Conservation (phyloP, 768 basidiomycete species). For the Mycena albidolilacea region DNA sequence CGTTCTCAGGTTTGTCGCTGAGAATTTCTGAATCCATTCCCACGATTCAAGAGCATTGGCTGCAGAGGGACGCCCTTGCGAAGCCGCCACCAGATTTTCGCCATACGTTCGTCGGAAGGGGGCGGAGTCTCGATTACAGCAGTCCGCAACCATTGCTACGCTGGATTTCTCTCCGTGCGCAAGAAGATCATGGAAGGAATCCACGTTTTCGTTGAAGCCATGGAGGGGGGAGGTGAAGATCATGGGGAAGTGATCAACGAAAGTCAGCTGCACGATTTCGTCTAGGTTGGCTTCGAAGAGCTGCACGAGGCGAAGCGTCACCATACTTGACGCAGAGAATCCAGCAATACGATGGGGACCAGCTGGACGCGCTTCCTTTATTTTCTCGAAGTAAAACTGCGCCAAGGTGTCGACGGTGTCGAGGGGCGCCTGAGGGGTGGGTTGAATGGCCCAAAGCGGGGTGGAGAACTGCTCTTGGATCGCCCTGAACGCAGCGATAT, state of each 20-base stretch:
- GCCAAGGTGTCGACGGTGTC: slow-evolving; percentile 31
- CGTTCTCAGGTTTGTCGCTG: slow-evolving; percentile 20
- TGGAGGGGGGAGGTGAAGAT: slow-evolving; percentile 2
- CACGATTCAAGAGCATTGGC: slow-evolving; percentile 27
- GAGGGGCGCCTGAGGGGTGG: slow-evolving; percentile 39
- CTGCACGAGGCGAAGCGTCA: not conserved
- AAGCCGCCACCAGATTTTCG: slow-evolving; percentile 27
- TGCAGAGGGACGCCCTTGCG: slow-evolving; percentile 26
- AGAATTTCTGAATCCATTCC: slow-evolving; percentile 30
- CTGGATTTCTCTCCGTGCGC: slow-evolving; percentile 20
- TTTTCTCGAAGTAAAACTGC: slow-evolving; percentile 41
- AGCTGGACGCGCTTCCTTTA: not conserved
- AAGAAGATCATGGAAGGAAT: slow-evolving; percentile 16
- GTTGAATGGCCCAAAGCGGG: slow-evolving; percentile 33
- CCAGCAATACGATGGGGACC: no score
- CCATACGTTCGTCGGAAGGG: slow-evolving; percentile 25
- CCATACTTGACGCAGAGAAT: no score
- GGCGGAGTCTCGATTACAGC: slow-evolving; percentile 29
- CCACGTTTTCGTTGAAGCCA: slow-evolving; percentile 18
- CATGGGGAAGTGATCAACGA: slow-evolving; percentile 3
- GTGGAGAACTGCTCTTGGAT: slow-evolving; percentile 28
- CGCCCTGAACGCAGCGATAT: not conserved
- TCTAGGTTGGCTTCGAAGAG: not conserved
- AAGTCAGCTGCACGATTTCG: not conserved
- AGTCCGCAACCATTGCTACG: slow-evolving; percentile 31